These are phyloP conservation scores for Aspergillus ruber DNA, from an alignment of 2,329 filamentous ascomycete species.

Conservation along the genomic window DNA sequence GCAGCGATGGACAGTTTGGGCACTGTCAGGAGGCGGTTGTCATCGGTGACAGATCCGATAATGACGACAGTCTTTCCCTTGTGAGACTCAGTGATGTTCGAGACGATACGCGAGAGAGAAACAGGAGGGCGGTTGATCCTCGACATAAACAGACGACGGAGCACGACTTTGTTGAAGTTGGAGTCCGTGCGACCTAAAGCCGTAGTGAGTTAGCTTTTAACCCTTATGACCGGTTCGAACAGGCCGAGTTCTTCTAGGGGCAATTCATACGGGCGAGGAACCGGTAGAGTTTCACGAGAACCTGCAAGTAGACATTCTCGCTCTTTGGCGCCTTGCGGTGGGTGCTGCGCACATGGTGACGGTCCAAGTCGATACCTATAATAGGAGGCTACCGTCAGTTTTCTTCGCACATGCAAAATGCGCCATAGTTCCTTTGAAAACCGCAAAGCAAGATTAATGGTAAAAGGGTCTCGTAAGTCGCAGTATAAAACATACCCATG, in stretches of 20 bases:
- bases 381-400: slow-evolving; percentile 11
- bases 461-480: not conserved
- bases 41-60: slow-evolving; percentile 92
- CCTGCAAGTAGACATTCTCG: slow-evolving; percentile 95
- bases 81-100: slow-evolving; percentile 55
- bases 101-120: slow-evolving; percentile 82
- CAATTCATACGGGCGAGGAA: slow-evolving; percentile 73
- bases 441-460: not conserved
- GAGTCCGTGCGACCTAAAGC: slow-evolving; percentile 81
- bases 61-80: slow-evolving; percentile 78
- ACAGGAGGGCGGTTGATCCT: slow-evolving; percentile 96
- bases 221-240: not conserved
- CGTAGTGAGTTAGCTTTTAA: not conserved
- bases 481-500: slow-evolving; percentile 34
- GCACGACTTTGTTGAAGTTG: slow-evolving; percentile 97
- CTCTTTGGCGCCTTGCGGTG: slow-evolving; percentile 96
- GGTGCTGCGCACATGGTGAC: slow-evolving; percentile 57
- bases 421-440: not conserved
- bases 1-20: slow-evolving; percentile 93
- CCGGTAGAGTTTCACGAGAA: slow-evolving; percentile 97
- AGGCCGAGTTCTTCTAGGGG: slow-evolving; percentile 12
- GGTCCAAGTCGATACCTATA: slow-evolving; percentile 52
- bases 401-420: not conserved
- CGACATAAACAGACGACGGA: slow-evolving; percentile 96
- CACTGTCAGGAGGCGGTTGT: slow-evolving; percentile 84